Percentiles rank a stretch among this genome's conserved stretches.
phyloP scores from a whole-genome alignment of 345 rosid genomes.

The Citrus unshiu region DNA sequence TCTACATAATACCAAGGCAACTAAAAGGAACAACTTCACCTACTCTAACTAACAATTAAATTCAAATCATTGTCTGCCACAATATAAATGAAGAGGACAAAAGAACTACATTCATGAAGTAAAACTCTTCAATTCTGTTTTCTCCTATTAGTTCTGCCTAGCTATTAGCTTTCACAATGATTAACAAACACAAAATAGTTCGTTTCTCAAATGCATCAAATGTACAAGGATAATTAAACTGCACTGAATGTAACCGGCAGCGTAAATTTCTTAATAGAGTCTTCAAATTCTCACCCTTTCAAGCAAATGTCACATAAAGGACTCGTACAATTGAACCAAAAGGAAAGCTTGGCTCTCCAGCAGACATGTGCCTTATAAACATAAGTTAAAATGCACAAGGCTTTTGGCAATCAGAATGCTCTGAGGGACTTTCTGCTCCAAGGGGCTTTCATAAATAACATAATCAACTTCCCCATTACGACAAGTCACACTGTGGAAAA shows the following conservation, averaged over 20 bases:
- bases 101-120: background rate
- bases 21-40: background rate
- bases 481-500: background rate
- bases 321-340: background rate
- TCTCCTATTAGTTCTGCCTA: background rate
- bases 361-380: background rate
- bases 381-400: background rate
- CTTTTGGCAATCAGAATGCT: background rate
- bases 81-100: background rate
- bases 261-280: background rate
- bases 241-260: background rate
- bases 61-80: conserved; percentile 8
- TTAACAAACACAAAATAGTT: background rate
- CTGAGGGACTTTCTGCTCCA: background rate
- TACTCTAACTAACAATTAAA: background rate
- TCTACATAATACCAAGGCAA: background rate
- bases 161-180: background rate
- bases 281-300: background rate
- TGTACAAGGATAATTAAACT: background rate
- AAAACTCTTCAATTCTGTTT: background rate
- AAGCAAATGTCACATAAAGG: background rate
- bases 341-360: background rate
- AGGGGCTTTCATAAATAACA: background rate
- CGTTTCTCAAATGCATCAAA: background rate
- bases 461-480: background rate